These are phyloP conservation scores for Ramichloridium luteum DNA, from an alignment of 2,329 filamentous ascomycete species.

Conservation along the genomic window DNA sequence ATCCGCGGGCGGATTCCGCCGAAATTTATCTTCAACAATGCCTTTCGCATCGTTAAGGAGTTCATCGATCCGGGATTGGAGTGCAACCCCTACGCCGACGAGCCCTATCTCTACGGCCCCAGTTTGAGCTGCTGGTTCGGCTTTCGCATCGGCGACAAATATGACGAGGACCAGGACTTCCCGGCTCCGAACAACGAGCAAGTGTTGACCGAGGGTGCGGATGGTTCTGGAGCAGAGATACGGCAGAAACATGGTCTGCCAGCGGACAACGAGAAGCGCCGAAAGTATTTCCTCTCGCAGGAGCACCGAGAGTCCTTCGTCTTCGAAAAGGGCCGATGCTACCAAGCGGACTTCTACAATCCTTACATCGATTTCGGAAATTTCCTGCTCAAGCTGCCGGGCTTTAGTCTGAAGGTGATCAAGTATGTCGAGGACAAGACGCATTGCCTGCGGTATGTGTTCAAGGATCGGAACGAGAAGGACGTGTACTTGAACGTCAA, in stretches of 20 bases:
- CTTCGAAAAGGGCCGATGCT: slow-evolving; percentile 33
- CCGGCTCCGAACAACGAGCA: slow-evolving; percentile 17
- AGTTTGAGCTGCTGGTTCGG: slow-evolving; percentile 29
- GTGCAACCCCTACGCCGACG: slow-evolving; percentile 77
- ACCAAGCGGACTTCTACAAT: slow-evolving; percentile 38
- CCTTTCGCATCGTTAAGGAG: slow-evolving; percentile 75
- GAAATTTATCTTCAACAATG: slow-evolving; percentile 63
- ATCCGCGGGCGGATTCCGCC: slow-evolving; percentile 75
- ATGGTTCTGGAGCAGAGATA: slow-evolving; percentile 24
- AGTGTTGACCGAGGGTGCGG: slow-evolving; percentile 29
- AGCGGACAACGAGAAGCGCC: slow-evolving; percentile 29
- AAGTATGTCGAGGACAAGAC: slow-evolving; percentile 38
- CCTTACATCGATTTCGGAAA: slow-evolving; percentile 37
- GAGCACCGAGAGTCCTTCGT: slow-evolving; percentile 26
- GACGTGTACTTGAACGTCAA: slow-evolving; percentile 35
- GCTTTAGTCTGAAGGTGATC: slow-evolving; percentile 33
- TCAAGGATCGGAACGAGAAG: slow-evolving; percentile 31
- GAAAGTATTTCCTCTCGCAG: slow-evolving; percentile 31
- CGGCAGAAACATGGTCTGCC: slow-evolving; percentile 26
- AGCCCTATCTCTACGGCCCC: slow-evolving; percentile 75
- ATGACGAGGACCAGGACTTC: slow-evolving; percentile 15
- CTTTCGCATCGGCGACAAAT: slow-evolving; percentile 19
- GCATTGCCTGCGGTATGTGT: slow-evolving; percentile 34
- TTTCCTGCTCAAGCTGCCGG: slow-evolving; percentile 33
- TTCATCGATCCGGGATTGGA: slow-evolving; percentile 82